Percentiles rank a stretch among this genome's conserved stretches.
phyloP scores from a whole-genome alignment of 495 filamentous ascomycete species.

The Aspergillus egyptiacus region DNA sequence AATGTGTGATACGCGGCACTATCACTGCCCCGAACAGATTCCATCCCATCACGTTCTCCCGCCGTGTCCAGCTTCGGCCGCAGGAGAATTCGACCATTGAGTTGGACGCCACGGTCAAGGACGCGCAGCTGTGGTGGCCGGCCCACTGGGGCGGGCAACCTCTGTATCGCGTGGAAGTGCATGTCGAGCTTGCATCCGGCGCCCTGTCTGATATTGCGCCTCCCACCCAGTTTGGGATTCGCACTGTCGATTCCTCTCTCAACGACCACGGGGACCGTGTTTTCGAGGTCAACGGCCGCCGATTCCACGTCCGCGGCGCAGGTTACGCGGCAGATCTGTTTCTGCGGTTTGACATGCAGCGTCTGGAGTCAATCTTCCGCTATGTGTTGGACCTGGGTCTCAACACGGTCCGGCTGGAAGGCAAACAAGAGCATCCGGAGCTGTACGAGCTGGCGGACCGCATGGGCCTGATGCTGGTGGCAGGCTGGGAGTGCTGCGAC shows the following conservation, averaged over 20 bases:
- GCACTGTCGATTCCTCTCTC: conserved; percentile 45
- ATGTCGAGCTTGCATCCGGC: conserved; percentile 25
- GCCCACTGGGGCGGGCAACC: conserved; percentile 68
- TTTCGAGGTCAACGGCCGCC: conserved; percentile 50
- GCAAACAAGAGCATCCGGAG: conserved; percentile 58
- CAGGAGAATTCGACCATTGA: conserved; percentile 34
- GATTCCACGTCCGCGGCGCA: conserved; percentile 55
- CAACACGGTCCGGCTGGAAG: conserved; percentile 59
- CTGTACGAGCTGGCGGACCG: conserved; percentile 53
- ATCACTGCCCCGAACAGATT: conserved; percentile 25
- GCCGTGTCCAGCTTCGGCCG: conserved; percentile 33
- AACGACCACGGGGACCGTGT: conserved; percentile 49
- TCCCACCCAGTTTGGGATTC: conserved; percentile 47
- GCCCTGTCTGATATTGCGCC: conserved; percentile 37
- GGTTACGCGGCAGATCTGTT: conserved; percentile 60
- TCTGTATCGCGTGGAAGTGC: conserved; percentile 52
- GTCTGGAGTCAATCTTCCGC: conserved; percentile 40
- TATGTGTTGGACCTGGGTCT: conserved; percentile 54
- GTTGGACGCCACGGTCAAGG: conserved; percentile 34
- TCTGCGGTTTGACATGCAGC: conserved; percentile 45
- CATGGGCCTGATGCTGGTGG: conserved; percentile 55
- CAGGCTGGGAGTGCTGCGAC: conserved; percentile 65
- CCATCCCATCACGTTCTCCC: conserved; percentile 17
- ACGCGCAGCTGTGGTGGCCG: conserved; percentile 73
- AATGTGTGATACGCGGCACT: conserved; percentile 32